Percentiles rank a stretch among this genome's conserved stretches.
These are phyloP conservation scores for Botrytis aclada DNA, from an alignment of 2,329 filamentous ascomycete species.

Conservation along the genomic window DNA sequence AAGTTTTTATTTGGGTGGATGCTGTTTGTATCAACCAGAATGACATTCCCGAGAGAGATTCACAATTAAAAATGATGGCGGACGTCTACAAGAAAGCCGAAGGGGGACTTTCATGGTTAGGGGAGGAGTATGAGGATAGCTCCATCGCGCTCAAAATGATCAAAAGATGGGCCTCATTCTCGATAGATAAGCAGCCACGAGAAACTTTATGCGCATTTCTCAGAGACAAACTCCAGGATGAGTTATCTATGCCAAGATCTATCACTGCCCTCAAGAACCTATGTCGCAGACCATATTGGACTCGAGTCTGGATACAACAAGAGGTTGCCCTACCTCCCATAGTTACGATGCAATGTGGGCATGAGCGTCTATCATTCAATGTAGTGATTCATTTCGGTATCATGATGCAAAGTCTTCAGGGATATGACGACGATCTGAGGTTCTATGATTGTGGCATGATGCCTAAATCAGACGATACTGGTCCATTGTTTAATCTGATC, in stretches of 20 bases:
- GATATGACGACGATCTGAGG: too few species aligned
- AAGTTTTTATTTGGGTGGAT: background rate
- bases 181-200: background rate
- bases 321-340: background rate
- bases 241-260: background rate
- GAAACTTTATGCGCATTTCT: fast-evolving
- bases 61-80: background rate
- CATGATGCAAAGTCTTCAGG: too few species aligned
- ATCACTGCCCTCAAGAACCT: background rate
- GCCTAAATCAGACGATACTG: fast-evolving
- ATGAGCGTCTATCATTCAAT: background rate
- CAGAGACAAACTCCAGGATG: background rate
- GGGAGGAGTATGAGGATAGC: background rate
- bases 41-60: background rate
- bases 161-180: background rate
- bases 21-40: background rate
- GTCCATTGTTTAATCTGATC: too few species aligned
- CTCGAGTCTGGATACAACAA: background rate
- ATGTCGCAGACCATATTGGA: background rate
- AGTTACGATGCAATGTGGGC: background rate
- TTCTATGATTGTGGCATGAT: too few species aligned
- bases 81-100: background rate
- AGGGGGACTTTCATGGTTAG: background rate
- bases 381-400: too few species aligned
- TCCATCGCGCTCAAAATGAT: background rate